These are phyloP conservation scores for Rhizomucor miehei DNA, from an alignment of 371 early-diverging fungal genomes.

Conservation along the genomic window DNA sequence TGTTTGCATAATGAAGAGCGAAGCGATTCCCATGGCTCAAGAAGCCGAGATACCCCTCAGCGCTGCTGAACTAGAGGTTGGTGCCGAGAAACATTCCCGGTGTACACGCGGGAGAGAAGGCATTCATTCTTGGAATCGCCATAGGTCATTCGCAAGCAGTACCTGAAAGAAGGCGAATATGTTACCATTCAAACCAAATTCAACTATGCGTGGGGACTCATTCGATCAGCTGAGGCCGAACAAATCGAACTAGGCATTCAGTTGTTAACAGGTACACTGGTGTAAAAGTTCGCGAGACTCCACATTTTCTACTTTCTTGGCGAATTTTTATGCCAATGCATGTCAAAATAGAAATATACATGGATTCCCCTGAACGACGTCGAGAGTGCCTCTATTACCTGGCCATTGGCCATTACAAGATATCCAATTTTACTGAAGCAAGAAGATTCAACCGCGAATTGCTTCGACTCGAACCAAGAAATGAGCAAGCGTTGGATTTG, in stretches of 20 bases:
- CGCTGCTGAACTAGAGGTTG: constrained; percentile 39
- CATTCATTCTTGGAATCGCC: background rate
- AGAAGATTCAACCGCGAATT: constrained; percentile 77
- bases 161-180: constrained; percentile 64
- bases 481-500: constrained; percentile 78
- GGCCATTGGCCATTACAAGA: constrained; percentile 88
- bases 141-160: constrained; percentile 72
- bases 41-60: constrained; percentile 42
- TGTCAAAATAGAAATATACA: constrained; percentile 73
- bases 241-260: constrained; percentile 77
- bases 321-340: background rate
- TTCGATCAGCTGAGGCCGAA: constrained; percentile 58
- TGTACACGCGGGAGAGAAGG: too few relatives aligned
- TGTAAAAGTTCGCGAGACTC: background rate
- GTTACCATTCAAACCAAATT: constrained; percentile 88
- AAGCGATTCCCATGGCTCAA: constrained; percentile 27
- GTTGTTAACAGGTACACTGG: constrained; percentile 78
- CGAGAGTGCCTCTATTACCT: constrained; percentile 95
- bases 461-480: constrained; percentile 80
- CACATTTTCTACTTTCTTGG: background rate
- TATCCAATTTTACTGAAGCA: constrained; percentile 82
- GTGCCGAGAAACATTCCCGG: background rate
- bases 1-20: background rate
- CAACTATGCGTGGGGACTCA: constrained; percentile 94
- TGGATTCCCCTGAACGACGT: constrained; percentile 78